These are phyloP conservation scores for Rhododendron williamsianum DNA, from an alignment of 148 eudicot genomes.

Conservation along the genomic window DNA sequence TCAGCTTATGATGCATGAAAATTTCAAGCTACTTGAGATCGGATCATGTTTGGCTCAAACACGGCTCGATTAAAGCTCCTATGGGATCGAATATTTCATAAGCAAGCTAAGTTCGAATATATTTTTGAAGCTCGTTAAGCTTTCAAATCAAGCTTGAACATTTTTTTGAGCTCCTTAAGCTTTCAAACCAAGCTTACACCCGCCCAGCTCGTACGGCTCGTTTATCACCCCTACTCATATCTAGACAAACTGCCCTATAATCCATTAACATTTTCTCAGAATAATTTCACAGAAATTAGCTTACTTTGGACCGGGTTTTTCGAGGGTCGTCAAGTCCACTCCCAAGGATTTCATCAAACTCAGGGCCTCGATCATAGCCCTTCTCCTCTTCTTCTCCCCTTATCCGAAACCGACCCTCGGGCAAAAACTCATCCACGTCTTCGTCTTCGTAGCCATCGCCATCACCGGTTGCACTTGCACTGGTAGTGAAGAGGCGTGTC, in stretches of 20 bases:
- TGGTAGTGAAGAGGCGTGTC: conserved; percentile 2
- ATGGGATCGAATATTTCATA: background rate
- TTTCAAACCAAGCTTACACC: background rate
- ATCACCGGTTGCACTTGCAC: conserved; percentile 12
- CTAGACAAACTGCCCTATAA: background rate
- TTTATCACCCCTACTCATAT: background rate
- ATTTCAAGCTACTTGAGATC: background rate
- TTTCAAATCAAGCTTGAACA: background rate
- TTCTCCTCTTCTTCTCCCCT: conserved; percentile 33
- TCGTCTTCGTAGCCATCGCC: conserved; percentile 27
- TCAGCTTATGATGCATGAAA: background rate
- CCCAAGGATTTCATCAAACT: conserved; percentile 86
- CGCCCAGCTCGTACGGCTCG: background rate
- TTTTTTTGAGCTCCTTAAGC: background rate
- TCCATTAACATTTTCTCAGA: background rate
- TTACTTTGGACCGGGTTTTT: conserved; percentile 65
- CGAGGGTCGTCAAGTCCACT: conserved; percentile 70
- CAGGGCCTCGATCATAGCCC: conserved; percentile 83
- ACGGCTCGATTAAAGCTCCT: background rate
- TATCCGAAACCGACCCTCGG: conserved; percentile 32
- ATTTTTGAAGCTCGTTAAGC: background rate
- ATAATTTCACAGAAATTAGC: background rate
- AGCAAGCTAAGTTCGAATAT: background rate
- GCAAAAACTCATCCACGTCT: conserved; percentile 36
- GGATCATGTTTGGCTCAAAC: background rate